phyloP scores from a whole-genome alignment of 192 early-diverging fungal species.

The Coemansia sp. region DNA sequence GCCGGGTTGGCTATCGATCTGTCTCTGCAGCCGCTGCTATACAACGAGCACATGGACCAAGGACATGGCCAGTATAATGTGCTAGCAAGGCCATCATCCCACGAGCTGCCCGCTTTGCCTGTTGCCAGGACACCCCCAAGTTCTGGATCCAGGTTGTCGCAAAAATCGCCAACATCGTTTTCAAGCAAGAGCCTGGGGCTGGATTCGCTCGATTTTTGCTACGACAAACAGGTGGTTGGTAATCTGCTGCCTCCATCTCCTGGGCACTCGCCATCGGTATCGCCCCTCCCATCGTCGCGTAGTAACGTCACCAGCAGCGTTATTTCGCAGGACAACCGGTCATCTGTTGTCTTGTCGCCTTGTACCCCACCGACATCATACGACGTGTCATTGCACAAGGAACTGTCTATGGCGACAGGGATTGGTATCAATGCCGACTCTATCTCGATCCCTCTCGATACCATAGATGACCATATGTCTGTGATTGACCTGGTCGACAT shows the following conservation, averaged over 20 bases:
- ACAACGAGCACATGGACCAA: neutral
- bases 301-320: neutral
- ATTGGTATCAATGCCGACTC: neutral
- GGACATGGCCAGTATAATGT: neutral
- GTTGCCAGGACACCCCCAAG: conserved; percentile 14
- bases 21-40: neutral
- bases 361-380: neutral
- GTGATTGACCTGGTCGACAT: conserved; percentile 20
- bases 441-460: neutral
- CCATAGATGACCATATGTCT: neutral
- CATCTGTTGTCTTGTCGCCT: neutral
- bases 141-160: conserved; percentile 1
- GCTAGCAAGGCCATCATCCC: conserved; percentile 4
- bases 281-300: conserved; percentile 8
- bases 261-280: neutral
- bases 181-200: conserved; percentile 48
- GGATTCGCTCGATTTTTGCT: conserved; percentile 37
- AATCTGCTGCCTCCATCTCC: conserved; percentile 27
- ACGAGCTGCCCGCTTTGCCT: neutral
- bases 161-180: conserved; percentile 26
- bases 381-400: neutral
- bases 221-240: conserved; percentile 21
- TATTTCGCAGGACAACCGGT: neutral
- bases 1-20: neutral
- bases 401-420: neutral